Percentiles rank a stretch among this genome's conserved stretches.
These are phyloP conservation scores for Talaromyces atroroseus DNA, from an alignment of 2,329 filamentous ascomycete genomes.

Conservation along the genomic window DNA sequence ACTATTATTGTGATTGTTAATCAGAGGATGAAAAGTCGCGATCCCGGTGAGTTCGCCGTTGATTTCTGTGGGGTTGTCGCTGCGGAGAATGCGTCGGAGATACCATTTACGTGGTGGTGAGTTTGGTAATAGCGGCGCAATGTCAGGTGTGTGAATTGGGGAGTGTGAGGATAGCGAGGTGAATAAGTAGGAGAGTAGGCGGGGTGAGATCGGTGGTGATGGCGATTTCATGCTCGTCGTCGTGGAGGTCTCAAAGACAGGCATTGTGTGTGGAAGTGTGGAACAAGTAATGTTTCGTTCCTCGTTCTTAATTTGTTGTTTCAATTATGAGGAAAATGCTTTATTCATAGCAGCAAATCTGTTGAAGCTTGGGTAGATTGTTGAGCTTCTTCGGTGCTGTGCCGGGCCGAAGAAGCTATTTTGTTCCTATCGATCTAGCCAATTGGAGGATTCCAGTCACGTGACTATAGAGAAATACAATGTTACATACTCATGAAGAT, in stretches of 20 bases:
- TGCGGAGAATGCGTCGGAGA: constrained; percentile 25
- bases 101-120: constrained; percentile 9
- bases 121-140: background rate
- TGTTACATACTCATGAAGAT: constrained; percentile 8
- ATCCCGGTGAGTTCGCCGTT: constrained; percentile 37
- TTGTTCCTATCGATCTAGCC: background rate
- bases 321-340: background rate
- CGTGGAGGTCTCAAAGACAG: background rate
- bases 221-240: constrained; percentile 4
- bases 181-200: constrained; percentile 9
- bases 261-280: too few relatives aligned
- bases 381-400: background rate
- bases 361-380: background rate
- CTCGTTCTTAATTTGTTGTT: background rate
- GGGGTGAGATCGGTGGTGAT: constrained; percentile 1
- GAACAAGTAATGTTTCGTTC: background rate
- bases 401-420: background rate
- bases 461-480: background rate
- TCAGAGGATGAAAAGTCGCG: constrained; percentile 32
- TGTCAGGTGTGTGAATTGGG: background rate
- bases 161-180: background rate
- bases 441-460: background rate
- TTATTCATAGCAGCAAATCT: background rate
- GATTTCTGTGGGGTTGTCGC: constrained; percentile 37
- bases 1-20: constrained; percentile 15